Base-by-base conservation (phyloP, 1,139 yeast species). In the Pichia inconspicua region DNA sequence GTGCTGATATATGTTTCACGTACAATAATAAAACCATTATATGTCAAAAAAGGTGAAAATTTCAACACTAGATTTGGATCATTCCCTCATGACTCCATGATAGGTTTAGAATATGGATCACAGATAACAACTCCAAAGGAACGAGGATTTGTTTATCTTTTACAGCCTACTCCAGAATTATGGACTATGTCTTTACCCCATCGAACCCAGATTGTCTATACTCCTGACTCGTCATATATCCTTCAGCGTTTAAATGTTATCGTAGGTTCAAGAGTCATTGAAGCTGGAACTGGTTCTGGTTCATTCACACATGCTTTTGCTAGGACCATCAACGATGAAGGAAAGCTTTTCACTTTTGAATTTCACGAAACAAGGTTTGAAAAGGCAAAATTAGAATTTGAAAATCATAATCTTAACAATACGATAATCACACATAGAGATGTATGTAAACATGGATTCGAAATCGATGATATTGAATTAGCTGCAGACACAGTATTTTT, bases 231-330 rank as follows among this genome's bases (percentile, higher is more conserved):
- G 2, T 80, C 95, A 30, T 92, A 88, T 61, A 89, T 94, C 49
- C 77, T 85, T 55, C 96, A 90, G 64, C 70, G 96, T 58, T 69
- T 92, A 55, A 76, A 79, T 43, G 82, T 94, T 46, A 70, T 78
- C 12, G 79, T 86, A 22, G 94, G 94, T 0, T 76, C 89, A 1
- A 70, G 80, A 55, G 94, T 92, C 14, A 83, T 94, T 46, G 99
- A 94, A 66, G 96, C 97, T 0, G 99, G 99, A 38, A 94, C 99
- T 0, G 99, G 98, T 1, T 86, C 96, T 6, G 99, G 95, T 0
- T 88, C 96, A 2, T 87, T 94, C 61, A 85, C 97, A 5, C 99
- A 94, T 67, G 84, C 96, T 0, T 79, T 92, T 66, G 85, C 96
- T 2, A 75, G 99, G 59, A 79, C 92, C 0, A 82, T 85, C 2